Evolutionary conservation across 805 yeast species (phyloP), one percentile per base, ranked within the genome.

Genomic region (Priceomyces castillae): DNA sequence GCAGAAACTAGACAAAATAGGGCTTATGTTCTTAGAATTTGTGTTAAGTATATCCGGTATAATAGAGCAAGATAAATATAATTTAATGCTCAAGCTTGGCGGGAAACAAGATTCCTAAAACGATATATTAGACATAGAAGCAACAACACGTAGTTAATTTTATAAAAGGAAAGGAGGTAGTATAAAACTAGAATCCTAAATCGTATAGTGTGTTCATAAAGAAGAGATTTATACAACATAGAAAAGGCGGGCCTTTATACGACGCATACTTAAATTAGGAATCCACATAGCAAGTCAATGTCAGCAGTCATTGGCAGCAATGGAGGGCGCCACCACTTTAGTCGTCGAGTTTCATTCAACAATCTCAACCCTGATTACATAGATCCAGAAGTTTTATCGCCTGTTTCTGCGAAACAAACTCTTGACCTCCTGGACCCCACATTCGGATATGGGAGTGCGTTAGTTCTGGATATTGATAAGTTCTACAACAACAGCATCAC

Each of bases 281-380:
- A 22, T 7, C 5, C 31, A 28, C 31, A n/a, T 11, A 34, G 4
- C 22, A 34, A 26, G 30, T 14, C 30, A 11, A 41, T 41, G 44
- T 37, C 44, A 4, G 34, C 30, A 30, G 34, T 18, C 23, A 9
- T 41, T 28, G 37, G 41, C 18, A 31, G 14, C 20, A 31, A 23
- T 25, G 34, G 31, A 19, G 15, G 23, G n/a, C 19, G 31, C 40
- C 40, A 26, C 33, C 44, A 41, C 14, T 64, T 56, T 45, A 42
- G 71, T 10, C 48, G 75, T 40, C 54, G 77, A 37, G 78, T 74
- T 2, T 71, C 77, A 11, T 74, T 74, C 58, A 71, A 69, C 50
- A 71, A 71, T 47, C 50, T 73, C 34, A 56, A 62, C 31, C 70
- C 70, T 4, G 64, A 43, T 51, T 53, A 56, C 39, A 54, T 54